phyloP scores from a whole-genome alignment of 1,139 yeast genomes.

The Wickerhamiella pararugosa region DNA sequence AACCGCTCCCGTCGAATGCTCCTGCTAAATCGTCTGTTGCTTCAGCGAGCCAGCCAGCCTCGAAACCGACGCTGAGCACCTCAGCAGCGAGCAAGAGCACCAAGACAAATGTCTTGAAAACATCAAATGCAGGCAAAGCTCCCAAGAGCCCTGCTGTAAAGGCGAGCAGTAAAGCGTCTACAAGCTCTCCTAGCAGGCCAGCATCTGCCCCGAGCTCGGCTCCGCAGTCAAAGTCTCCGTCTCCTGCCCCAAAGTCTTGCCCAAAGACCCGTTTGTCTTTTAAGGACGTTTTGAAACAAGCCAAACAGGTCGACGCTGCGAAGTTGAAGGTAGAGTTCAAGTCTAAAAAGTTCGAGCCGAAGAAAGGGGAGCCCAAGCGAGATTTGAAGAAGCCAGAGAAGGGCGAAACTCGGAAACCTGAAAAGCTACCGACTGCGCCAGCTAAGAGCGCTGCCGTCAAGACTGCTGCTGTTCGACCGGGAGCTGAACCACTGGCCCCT shows the following conservation, averaged over 20 bases:
- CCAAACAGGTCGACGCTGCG: constrained; percentile 23
- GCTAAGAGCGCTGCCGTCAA: not conserved
- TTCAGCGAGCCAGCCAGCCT: no score
- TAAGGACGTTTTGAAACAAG: constrained; percentile 27
- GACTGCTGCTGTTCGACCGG: not conserved
- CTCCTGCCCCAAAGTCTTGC: constrained; percentile 1
- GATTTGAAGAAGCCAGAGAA: not conserved
- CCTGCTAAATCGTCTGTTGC: no score
- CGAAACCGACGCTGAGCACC: no score
- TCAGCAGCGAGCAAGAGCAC: no score
- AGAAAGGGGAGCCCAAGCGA: not conserved
- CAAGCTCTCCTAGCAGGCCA: not conserved
- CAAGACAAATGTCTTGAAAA: no score
- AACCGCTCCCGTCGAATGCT: no score
- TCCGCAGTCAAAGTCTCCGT: not conserved
- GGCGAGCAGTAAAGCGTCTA: not conserved
- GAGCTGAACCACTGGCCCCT: constrained; percentile 11
- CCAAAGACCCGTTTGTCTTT: constrained; percentile 22
- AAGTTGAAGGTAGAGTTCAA: constrained; percentile 25
- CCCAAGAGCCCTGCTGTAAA: not conserved
- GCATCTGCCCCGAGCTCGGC: not conserved
- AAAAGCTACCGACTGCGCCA: not conserved
- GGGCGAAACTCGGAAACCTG: not conserved
- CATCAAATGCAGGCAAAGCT: no score
- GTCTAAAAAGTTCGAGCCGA: constrained; percentile 14